These are phyloP conservation scores for Penicillium antarcticum DNA, from an alignment of 495 filamentous ascomycete genomes.

Conservation along the genomic window DNA sequence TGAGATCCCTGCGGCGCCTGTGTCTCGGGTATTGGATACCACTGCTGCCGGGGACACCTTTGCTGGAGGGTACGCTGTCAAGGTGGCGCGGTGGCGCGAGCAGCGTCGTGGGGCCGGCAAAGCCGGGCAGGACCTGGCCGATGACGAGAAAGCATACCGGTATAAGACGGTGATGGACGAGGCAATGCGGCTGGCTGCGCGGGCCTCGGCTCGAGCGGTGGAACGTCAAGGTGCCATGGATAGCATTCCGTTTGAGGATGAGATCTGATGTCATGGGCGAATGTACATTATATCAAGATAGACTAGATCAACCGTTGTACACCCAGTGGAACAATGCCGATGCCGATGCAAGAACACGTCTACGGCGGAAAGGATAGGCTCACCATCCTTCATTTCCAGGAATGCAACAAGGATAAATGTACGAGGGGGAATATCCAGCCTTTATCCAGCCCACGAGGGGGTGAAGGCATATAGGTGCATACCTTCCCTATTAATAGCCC, in stretches of 20 bases:
- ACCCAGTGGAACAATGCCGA: neutral
- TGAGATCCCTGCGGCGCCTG: slow-evolving; percentile 52
- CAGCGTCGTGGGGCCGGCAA: slow-evolving; percentile 30
- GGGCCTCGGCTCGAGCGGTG: slow-evolving; percentile 73
- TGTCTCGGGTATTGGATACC: slow-evolving; percentile 77
- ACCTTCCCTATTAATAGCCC: slow-evolving; percentile 5
- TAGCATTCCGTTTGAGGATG: slow-evolving; percentile 84
- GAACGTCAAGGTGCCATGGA: slow-evolving; percentile 77
- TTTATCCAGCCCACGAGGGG: slow-evolving; percentile 1
- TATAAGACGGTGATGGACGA: slow-evolving; percentile 51
- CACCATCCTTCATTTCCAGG: neutral
- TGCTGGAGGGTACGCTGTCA: slow-evolving; percentile 80
- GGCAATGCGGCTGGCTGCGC: slow-evolving; percentile 66
- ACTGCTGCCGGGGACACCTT: slow-evolving; percentile 96
- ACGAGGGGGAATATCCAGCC: neutral
- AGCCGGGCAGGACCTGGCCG: slow-evolving; percentile 28
- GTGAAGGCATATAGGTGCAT: neutral
- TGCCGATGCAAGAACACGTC: neutral
- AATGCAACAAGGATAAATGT: slow-evolving; percentile 1
- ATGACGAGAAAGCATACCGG: slow-evolving; percentile 40
- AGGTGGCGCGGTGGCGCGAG: slow-evolving; percentile 47
- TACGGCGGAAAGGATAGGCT: neutral
- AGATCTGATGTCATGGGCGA: slow-evolving; percentile 43
- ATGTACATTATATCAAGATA: neutral
- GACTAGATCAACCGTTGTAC: neutral